Conservation (phyloP, 768 basidiomycete species). For the Boletus insuetus region DNA sequence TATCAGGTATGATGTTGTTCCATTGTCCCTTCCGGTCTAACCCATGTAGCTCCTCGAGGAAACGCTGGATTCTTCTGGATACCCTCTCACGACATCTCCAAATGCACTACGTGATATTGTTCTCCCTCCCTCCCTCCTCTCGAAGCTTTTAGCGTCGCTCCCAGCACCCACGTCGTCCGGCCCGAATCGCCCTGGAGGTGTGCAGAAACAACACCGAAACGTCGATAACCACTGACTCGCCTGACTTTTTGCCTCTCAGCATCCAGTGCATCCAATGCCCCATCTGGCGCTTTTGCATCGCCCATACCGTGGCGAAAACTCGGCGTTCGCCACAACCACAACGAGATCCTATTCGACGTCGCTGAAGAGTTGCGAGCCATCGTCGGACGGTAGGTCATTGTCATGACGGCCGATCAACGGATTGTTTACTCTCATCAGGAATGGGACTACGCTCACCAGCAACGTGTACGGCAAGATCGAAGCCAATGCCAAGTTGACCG, state of each 20-base stretch:
- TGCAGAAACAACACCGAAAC: neutral
- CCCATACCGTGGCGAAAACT: slow-evolving; percentile 93
- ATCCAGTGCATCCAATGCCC: slow-evolving; percentile 35
- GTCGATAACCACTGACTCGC: neutral
- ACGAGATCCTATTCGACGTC: slow-evolving; percentile 93
- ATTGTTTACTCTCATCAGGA: slow-evolving; percentile 38
- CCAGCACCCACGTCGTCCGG: slow-evolving; percentile 25
- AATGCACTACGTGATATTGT: slow-evolving; percentile 93
- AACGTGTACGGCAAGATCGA: slow-evolving; percentile 77
- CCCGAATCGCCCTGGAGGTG: slow-evolving; percentile 30
- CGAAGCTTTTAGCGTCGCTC: slow-evolving; percentile 54
- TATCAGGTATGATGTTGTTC: slow-evolving; percentile 64
- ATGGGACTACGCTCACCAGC: slow-evolving; percentile 63
- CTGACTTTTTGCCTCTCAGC: slow-evolving; percentile 5
- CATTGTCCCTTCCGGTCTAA: neutral
- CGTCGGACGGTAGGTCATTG: slow-evolving; percentile 25
- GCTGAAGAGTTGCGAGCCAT: slow-evolving; percentile 70
- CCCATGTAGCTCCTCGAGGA: slow-evolving; percentile 79
- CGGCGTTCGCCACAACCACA: slow-evolving; percentile 77
- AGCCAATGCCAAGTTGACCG: slow-evolving; percentile 73
- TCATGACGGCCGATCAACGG: neutral
- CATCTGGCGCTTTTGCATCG: slow-evolving; percentile 66
- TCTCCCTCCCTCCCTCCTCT: slow-evolving; percentile 82
- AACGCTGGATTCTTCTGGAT: slow-evolving; percentile 89
- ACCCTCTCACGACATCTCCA: slow-evolving; percentile 87